Evolutionary conservation across 2,329 filamentous ascomycete genomes (phyloP).

Genomic region (Onygenales sp.): DNA sequence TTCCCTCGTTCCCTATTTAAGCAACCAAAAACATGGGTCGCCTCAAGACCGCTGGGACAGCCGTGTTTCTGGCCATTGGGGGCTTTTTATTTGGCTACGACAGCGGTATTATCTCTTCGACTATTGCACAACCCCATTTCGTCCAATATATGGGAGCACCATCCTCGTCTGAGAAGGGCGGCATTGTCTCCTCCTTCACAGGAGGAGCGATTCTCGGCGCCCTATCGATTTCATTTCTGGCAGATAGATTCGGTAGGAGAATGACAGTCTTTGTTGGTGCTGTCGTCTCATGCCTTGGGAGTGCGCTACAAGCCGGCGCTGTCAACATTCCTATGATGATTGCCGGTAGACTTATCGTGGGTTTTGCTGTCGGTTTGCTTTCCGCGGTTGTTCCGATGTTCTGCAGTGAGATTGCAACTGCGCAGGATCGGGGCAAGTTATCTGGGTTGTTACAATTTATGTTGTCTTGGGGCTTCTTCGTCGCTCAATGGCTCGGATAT

Average conservation of each 20-base stretch:
- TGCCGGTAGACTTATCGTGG: constrained; percentile 44
- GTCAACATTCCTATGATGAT: constrained; percentile 48
- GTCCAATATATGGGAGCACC: constrained; percentile 47
- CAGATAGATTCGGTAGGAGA: constrained; percentile 41
- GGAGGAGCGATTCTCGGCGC: constrained; percentile 32
- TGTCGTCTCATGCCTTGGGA: constrained; percentile 48
- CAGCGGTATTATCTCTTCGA: constrained; percentile 38
- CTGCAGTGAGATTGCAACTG: constrained; percentile 52
- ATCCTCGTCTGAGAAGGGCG: constrained; percentile 47
- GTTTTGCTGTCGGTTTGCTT: constrained; percentile 39
- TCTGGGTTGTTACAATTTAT: constrained; percentile 36
- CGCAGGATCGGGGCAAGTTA: constrained; percentile 46
- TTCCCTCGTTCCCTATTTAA: no score
- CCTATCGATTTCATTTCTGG: background rate
- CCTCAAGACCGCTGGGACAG: constrained; percentile 29
- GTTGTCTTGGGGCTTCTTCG: constrained; percentile 35
- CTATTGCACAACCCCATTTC: constrained; percentile 49
- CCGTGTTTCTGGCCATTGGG: constrained; percentile 34
- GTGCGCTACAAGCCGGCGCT: constrained; percentile 49
- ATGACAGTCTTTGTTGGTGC: constrained; percentile 53
- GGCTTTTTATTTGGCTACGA: constrained; percentile 42
- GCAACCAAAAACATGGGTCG: constrained; percentile 26
- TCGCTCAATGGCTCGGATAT: constrained; percentile 27
- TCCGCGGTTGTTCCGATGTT: constrained; percentile 50
- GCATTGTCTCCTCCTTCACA: constrained; percentile 55